These are phyloP conservation scores for Reutealis trisperma DNA, from an alignment of 345 rosid species.

Conservation along the genomic window DNA sequence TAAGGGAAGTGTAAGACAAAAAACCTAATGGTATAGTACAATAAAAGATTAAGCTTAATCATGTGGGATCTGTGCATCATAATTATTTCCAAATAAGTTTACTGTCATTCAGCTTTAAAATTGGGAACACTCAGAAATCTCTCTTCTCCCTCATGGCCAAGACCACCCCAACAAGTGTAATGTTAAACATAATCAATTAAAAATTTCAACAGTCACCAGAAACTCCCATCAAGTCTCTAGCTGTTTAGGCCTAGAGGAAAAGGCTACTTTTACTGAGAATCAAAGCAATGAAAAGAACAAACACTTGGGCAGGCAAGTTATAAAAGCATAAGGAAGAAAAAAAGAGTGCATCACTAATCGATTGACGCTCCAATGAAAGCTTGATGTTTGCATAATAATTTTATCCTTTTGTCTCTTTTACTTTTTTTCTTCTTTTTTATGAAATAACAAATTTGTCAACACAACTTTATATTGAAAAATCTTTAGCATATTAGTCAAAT, in stretches of 20 bases:
- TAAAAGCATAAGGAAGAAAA: neutral
- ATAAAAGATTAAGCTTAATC: too few species aligned
- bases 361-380: neutral
- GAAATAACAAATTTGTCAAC: neutral
- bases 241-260: neutral
- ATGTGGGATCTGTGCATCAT: neutral
- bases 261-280: too few species aligned
- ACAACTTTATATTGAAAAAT: conserved; percentile 4
- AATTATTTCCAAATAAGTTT: too few species aligned
- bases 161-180: neutral
- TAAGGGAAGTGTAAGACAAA: too few species aligned
- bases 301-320: too few species aligned
- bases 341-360: neutral
- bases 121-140: too few species aligned
- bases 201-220: neutral
- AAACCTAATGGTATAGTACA: too few species aligned
- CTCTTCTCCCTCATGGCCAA: too few species aligned
- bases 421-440: too few species aligned
- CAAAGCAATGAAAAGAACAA: too few species aligned
- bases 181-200: neutral
- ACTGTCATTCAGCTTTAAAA: too few species aligned
- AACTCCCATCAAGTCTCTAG: neutral
- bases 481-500: neutral
- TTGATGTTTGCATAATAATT: neutral
- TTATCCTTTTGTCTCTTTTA: neutral